phyloP scores from a whole-genome alignment of 2,329 filamentous ascomycete genomes.

The Colletotrichum tanaceti region DNA sequence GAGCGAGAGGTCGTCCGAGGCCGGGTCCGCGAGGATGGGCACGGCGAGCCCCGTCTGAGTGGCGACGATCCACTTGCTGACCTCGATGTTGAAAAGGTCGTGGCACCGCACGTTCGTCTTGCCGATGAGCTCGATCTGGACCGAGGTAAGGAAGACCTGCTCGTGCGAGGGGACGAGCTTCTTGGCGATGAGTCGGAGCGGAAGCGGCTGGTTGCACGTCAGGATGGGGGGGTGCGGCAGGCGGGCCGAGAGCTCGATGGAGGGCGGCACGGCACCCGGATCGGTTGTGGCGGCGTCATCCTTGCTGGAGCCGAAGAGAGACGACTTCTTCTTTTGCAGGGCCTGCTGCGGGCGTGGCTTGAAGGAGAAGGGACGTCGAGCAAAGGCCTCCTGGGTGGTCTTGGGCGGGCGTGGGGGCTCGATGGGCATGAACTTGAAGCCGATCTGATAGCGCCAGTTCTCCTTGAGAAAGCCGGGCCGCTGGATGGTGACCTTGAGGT shows the following conservation, averaged over 20 bases:
- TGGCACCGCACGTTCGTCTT: conserved; percentile 84
- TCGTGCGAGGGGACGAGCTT: conserved; percentile 78
- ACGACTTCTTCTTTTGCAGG: conserved; percentile 63
- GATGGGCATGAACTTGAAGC: conserved; percentile 91
- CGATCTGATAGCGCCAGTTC: conserved; percentile 77
- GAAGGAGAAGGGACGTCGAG: conserved; percentile 75
- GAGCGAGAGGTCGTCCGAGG: conserved; percentile 68
- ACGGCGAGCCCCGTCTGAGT: conserved; percentile 78
- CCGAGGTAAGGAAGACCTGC: conserved; percentile 77
- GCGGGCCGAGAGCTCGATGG: conserved; percentile 80
- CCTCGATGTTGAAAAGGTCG: conserved; percentile 76
- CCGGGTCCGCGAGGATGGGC: conserved; percentile 68
- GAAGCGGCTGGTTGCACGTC: conserved; percentile 88
- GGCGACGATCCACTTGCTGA: conserved; percentile 79
- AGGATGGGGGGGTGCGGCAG: conserved; percentile 88
- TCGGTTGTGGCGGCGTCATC: conserved; percentile 41
- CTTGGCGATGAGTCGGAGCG: conserved; percentile 81
- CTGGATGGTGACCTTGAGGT: conserved; percentile 93
- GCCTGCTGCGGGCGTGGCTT: conserved; percentile 52
- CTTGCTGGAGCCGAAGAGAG: conserved; percentile 65
- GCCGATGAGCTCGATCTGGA: conserved; percentile 85
- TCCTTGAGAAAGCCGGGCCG: conserved; percentile 91
- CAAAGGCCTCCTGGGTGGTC: conserved; percentile 83
- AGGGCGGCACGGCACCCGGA: conserved; percentile 65
- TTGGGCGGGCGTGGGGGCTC: conserved; percentile 81